Base-by-base conservation (phyloP, 495 filamentous ascomycete genomes). In the Aspergillus affinis region DNA sequence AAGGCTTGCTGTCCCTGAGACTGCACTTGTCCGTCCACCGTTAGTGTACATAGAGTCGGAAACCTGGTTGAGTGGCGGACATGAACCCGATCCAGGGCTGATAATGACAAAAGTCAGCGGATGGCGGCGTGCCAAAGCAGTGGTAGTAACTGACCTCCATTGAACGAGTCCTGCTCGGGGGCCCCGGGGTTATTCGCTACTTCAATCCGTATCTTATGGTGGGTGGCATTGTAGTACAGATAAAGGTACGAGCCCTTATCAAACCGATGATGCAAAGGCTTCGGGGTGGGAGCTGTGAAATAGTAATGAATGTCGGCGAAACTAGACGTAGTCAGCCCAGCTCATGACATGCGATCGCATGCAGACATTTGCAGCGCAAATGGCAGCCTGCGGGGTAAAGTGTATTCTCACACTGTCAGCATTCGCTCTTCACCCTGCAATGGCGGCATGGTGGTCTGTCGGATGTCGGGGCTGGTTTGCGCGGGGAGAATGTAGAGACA, bases 281-380 rank as follows among this genome's bases (percentile, higher is more conserved):
- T 88, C 21, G 81, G 77, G 2, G 83, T 82, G 3, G 91, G 90
- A 18, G 82, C 79, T 10, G 86, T 81, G 75, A 96, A 95, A 70
- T 87, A 96, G 72, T 93, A 97, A 74, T 96, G 92, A 48, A 95
- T 79, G 70, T 97, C 92, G 19, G 86, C 91, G 69, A 92, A 95
- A 67, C 92, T 97, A 72, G 12, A 41, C 36, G 3, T 15, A 17
- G 36, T 41, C 47, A 60, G 23, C 18, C 12, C 17, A 19, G 19
- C 52, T 55, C 68, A 45, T 32, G 27, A 47, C 18, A 41, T n/a
- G 18, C 21, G 10, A 53, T 47, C 12, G 41, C 26, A 27, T 54
- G 53, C 12, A 44, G 23, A 26, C 48, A 49, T 20, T 20, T 17
- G 23, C 19, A 8, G 6, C 12, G 48, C 48, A 49, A 41, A 15